Evolutionary conservation across 2,329 filamentous ascomycete genomes (phyloP).

Genomic region (Neopestalotiopsis sp.): DNA sequence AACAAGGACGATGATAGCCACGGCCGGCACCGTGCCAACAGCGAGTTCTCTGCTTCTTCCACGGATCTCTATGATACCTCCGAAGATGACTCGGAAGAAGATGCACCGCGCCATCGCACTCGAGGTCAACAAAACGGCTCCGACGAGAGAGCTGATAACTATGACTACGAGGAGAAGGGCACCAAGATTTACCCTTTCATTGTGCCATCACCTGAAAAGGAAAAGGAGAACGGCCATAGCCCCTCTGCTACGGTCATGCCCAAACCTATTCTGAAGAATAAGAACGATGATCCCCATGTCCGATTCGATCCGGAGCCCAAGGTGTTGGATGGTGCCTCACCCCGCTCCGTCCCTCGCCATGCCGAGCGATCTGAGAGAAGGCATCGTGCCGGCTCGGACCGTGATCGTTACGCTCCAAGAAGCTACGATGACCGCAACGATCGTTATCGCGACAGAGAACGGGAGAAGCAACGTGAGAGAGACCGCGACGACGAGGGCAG

Average conservation of each 20-base stretch:
- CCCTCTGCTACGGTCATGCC: slow-evolving; percentile 48
- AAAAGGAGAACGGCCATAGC: slow-evolving; percentile 29
- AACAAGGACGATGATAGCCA: slow-evolving; percentile 22
- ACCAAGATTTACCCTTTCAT: slow-evolving; percentile 46
- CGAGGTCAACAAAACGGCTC: slow-evolving; percentile 17
- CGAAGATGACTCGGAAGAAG: slow-evolving; percentile 26
- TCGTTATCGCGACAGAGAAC: slow-evolving; percentile 29
- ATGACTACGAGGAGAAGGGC: slow-evolving; percentile 34
- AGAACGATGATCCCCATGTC: slow-evolving; percentile 60
- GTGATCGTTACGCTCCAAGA: slow-evolving; percentile 31
- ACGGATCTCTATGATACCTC: slow-evolving; percentile 35
- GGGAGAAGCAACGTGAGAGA: slow-evolving; percentile 36
- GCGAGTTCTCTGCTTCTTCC: slow-evolving; percentile 29
- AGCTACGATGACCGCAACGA: slow-evolving; percentile 28
- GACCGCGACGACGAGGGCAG: slow-evolving; percentile 46
- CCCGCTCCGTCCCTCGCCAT: slow-evolving; percentile 43
- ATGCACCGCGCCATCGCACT: slow-evolving; percentile 6
- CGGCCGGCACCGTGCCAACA: slow-evolving; percentile 28
- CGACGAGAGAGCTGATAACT: slow-evolving; percentile 25
- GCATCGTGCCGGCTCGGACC: slow-evolving; percentile 28
- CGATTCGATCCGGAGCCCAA: slow-evolving; percentile 54
- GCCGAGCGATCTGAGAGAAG: slow-evolving; percentile 32
- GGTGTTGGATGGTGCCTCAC: slow-evolving; percentile 41
- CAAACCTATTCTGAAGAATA: slow-evolving; percentile 68
- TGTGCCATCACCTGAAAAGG: slow-evolving; percentile 40